A percentile compares a stretch with the other conserved stretches of the same genome.
phyloP scores from a whole-genome alignment of 257 asterid species.

The Solanum sparsipilum region DNA sequence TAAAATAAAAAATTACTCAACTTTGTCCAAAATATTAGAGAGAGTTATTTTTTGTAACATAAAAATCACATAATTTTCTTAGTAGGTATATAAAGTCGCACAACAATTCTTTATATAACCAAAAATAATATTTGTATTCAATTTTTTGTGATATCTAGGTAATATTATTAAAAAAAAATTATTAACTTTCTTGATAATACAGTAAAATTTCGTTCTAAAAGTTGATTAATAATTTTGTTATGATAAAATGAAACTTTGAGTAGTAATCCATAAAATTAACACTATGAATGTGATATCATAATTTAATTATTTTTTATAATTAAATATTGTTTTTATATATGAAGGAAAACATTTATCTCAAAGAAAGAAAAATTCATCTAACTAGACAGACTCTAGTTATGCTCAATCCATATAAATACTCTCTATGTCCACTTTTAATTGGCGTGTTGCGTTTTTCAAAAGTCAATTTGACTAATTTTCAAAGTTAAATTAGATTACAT shows the following conservation, averaged over 20 bases:
- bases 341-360: too few relatives aligned
- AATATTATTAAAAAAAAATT: neutral
- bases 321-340: too few relatives aligned
- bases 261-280: neutral
- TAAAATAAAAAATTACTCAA: neutral
- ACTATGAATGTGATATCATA: neutral
- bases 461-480: too few relatives aligned
- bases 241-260: neutral
- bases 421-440: too few relatives aligned
- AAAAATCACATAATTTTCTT: neutral
- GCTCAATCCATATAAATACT: neutral
- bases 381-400: neutral
- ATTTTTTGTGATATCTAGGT: neutral
- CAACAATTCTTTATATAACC: too few relatives aligned
- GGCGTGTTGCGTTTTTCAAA: too few relatives aligned
- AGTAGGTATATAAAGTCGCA: neutral
- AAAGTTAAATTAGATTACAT: too few relatives aligned
- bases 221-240: neutral
- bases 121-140: too few relatives aligned
- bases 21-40: neutral
- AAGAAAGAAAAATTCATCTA: neutral
- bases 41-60: neutral
- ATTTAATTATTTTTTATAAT: neutral
- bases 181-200: neutral
- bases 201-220: neutral